Conservation (phyloP, 768 basidiomycete species). For the Mycena vulgaris region DNA sequence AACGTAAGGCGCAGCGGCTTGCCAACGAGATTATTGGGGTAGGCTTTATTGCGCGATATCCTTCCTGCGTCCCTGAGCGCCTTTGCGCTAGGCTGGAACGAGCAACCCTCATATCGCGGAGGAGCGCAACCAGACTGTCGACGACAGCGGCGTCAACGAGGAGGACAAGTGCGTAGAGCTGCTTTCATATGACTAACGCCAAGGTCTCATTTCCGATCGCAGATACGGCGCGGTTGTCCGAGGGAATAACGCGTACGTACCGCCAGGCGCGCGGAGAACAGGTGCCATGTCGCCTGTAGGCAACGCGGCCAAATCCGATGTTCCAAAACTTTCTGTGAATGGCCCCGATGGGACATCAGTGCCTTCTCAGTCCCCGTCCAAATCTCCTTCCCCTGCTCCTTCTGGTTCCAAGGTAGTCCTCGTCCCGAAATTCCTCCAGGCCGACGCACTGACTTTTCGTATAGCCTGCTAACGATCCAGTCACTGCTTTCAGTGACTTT, state of each 20-base stretch:
- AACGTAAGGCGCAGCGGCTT: conserved; percentile 88
- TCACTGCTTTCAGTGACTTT: conserved; percentile 92
- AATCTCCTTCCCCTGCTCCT: conserved; percentile 78
- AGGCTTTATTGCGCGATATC: conserved; percentile 46
- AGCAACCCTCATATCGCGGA: conserved; percentile 92
- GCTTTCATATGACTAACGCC: conserved; percentile 27
- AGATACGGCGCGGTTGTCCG: conserved; percentile 96
- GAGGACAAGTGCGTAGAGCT: conserved; percentile 88
- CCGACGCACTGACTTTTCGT: conserved; percentile 18
- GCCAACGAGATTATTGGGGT: conserved; percentile 94
- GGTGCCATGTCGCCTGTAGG: conserved; percentile 47
- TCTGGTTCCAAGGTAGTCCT: conserved; percentile 66
- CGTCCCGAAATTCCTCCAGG: not conserved
- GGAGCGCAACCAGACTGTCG: conserved; percentile 78
- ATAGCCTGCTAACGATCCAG: conserved; percentile 80
- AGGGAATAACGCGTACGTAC: conserved; percentile 91
- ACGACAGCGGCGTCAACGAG: conserved; percentile 87
- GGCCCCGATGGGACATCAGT: conserved; percentile 79
- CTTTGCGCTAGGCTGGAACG: conserved; percentile 63
- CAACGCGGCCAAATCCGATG: conserved; percentile 58
- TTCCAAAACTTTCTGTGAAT: conserved; percentile 84
- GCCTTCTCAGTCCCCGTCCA: conserved; percentile 61
- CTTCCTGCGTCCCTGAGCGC: conserved; percentile 12
- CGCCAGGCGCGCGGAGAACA: conserved; percentile 86
- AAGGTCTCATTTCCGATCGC: conserved; percentile 44